Evolutionary conservation across 2,329 filamentous ascomycete genomes (phyloP).

Genomic region (Scedosporium dehoogii): DNA sequence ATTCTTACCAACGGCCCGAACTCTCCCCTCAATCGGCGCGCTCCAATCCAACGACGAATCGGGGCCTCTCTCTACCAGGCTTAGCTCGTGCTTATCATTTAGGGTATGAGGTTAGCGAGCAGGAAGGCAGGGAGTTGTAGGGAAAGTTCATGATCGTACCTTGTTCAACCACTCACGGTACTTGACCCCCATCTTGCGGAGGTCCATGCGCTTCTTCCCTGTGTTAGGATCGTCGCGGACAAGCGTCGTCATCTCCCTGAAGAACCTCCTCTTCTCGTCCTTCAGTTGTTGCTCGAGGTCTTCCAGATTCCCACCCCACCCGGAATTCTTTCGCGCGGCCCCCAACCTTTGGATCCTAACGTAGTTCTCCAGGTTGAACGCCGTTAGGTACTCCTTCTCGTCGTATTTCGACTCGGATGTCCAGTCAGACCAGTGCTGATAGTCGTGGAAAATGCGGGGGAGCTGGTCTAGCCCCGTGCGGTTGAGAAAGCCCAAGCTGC

Average conservation of each 20-base stretch:
- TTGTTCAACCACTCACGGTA: not conserved
- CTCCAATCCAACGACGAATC: no score
- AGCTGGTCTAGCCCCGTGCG: conserved; percentile 17
- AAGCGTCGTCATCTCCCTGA: not conserved
- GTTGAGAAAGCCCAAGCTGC: conserved; percentile 17
- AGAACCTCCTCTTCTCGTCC: not conserved
- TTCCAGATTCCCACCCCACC: not conserved
- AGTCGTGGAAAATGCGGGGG: conserved; percentile 15
- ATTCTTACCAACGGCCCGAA: conserved; percentile 26
- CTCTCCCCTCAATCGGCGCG: no score
- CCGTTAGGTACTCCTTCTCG: not conserved
- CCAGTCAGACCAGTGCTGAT: conserved; percentile 11
- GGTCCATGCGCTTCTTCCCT: conserved; percentile 12
- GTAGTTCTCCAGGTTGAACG: conserved; percentile 3
- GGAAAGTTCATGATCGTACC: not conserved
- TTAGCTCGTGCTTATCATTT: not conserved
- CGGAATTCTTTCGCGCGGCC: not conserved
- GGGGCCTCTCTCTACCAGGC: conserved; percentile 16
- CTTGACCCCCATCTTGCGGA: conserved; percentile 28
- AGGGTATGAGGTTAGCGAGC: no score
- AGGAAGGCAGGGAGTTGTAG: no score
- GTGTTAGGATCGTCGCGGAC: not conserved
- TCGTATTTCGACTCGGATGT: not conserved
- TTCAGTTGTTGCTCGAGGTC: not conserved
- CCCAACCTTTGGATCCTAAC: not conserved